phyloP scores from a whole-genome alignment of 768 basidiomycete species.

The Lactifluus volemus region DNA sequence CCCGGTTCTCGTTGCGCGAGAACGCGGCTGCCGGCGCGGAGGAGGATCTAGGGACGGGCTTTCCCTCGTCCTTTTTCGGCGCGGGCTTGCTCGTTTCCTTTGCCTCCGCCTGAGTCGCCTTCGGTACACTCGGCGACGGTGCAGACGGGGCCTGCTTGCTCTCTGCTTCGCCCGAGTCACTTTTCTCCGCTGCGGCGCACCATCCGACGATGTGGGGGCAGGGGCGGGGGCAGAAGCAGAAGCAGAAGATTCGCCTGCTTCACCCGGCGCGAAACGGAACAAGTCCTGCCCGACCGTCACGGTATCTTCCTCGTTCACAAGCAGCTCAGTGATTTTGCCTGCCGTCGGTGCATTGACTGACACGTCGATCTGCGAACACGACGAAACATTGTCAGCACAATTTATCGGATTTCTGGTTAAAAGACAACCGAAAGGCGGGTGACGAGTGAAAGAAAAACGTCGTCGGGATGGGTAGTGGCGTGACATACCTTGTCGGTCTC shows the following conservation, averaged over 20 bases:
- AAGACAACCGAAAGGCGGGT: not conserved
- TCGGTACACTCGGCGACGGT: constrained; percentile 25
- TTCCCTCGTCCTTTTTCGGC: constrained; percentile 18
- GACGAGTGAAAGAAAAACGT: not conserved
- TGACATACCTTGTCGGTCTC: constrained; percentile 90
- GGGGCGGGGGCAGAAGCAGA: constrained; percentile 9
- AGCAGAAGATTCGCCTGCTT: constrained; percentile 17
- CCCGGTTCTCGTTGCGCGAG: constrained; percentile 78
- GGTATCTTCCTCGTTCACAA: constrained; percentile 89
- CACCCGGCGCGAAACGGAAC: constrained; percentile 80
- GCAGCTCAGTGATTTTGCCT: constrained; percentile 78
- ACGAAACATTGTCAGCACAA: not conserved
- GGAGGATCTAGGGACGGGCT: constrained; percentile 22
- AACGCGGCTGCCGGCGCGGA: constrained; percentile 30
- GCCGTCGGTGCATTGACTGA: constrained; percentile 88
- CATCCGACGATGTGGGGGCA: constrained; percentile 11
- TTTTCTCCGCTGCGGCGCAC: constrained; percentile 30
- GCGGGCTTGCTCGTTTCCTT: constrained; percentile 30
- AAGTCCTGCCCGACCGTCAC: constrained; percentile 93
- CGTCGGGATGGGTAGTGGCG: not conserved
- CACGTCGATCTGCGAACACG: constrained; percentile 75
- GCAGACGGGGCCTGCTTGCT: constrained; percentile 38
- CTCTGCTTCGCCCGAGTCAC: constrained; percentile 30
- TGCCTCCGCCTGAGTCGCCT: constrained; percentile 28
- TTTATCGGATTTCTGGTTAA: not conserved